Conservation (phyloP, 345 rosid genomes). For the Eucalyptus marginata region DNA sequence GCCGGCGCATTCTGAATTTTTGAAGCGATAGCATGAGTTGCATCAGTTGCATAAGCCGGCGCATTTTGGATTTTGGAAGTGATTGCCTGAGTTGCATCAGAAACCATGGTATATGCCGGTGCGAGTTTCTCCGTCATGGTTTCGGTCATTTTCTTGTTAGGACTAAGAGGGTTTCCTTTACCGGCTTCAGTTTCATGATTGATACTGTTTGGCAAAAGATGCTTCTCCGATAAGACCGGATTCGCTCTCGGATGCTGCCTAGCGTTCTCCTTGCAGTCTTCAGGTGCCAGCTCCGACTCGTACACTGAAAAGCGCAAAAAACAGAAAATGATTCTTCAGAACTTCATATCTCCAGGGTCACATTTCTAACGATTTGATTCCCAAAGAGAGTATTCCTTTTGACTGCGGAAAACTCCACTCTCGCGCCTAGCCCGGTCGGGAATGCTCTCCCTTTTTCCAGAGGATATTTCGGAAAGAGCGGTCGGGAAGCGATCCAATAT, state of each 20-base stretch:
- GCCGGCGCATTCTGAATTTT: constrained; percentile 19
- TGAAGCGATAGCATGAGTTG: neutral
- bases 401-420: neutral
- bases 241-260: constrained; percentile 18
- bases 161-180: neutral
- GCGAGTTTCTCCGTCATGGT: constrained; percentile 28
- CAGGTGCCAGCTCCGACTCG: constrained; percentile 26
- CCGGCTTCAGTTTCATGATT: neutral
- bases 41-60: neutral
- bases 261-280: constrained; percentile 9
- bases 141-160: constrained; percentile 23
- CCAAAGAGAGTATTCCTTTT: neutral
- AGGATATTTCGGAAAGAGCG: neutral
- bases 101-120: constrained; percentile 34
- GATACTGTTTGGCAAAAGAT: constrained; percentile 14
- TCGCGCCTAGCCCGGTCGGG: neutral
- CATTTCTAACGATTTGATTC: neutral
- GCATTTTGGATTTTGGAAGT: constrained; percentile 1
- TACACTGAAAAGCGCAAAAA: constrained; percentile 4
- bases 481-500: neutral
- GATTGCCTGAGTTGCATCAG: constrained; percentile 30
- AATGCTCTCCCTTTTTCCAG: neutral
- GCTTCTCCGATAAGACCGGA: constrained; percentile 11
- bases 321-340: neutral
- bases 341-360: neutral